Percentiles rank a stretch among this genome's conserved stretches.
These are phyloP conservation scores for Penicillium antarcticum DNA, from an alignment of 495 filamentous ascomycete species.

Conservation along the genomic window DNA sequence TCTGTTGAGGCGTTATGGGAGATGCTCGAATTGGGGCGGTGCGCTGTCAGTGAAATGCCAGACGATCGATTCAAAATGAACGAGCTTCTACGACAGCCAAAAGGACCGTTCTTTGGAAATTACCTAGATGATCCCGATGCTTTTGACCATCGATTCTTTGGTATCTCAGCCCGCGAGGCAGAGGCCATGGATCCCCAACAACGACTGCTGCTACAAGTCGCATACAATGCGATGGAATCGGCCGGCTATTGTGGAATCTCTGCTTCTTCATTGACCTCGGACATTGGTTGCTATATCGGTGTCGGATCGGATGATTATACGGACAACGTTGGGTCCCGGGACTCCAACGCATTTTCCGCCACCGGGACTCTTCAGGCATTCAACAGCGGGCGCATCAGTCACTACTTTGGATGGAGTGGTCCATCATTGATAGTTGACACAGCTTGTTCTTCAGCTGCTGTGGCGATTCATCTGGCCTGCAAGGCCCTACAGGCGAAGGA, in stretches of 20 bases:
- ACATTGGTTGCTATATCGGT: neutral
- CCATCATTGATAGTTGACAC: conserved; percentile 36
- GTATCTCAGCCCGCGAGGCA: conserved; percentile 37
- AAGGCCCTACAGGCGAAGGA: conserved; percentile 26
- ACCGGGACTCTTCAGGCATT: conserved; percentile 27
- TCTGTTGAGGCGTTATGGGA: conserved; percentile 41
- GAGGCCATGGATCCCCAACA: conserved; percentile 48
- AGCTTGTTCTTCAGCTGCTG: conserved; percentile 36
- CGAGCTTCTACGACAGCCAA: conserved; percentile 8
- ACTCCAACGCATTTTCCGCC: conserved; percentile 29
- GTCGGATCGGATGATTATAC: conserved; percentile 25
- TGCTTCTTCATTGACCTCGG: neutral
- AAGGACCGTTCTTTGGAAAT: conserved; percentile 22
- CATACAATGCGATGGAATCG: conserved; percentile 42
- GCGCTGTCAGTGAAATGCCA: neutral
- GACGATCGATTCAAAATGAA: conserved; percentile 15
- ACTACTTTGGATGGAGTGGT: conserved; percentile 40
- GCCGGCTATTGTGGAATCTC: conserved; percentile 25
- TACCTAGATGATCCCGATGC: conserved; percentile 23
- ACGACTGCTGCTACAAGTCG: conserved; percentile 37
- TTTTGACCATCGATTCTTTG: conserved; percentile 48
- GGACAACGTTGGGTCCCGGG: conserved; percentile 26
- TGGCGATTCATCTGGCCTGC: conserved; percentile 31
- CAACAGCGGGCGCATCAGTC: conserved; percentile 20
- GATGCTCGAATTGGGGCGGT: conserved; percentile 23